These are phyloP conservation scores for Kalanchoe fedtschenkoi DNA, from an alignment of 164 flowering plant genomes.

Conservation along the genomic window DNA sequence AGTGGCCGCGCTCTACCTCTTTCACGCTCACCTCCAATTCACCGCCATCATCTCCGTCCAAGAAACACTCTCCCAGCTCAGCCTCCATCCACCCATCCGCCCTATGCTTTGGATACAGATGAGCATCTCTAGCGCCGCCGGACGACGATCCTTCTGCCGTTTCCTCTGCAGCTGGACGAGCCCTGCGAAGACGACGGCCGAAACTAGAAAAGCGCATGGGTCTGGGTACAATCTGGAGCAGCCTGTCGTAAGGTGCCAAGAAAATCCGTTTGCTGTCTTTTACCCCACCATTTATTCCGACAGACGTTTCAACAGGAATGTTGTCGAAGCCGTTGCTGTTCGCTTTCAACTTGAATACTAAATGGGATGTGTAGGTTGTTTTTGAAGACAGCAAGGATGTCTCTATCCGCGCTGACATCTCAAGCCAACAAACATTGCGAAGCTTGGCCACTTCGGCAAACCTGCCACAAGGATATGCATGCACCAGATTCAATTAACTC, in stretches of 20 bases:
- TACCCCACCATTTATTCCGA: constrained; percentile 12
- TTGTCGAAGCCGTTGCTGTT: constrained; percentile 3
- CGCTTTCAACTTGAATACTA: constrained; percentile 11
- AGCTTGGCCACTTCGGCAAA: constrained; percentile 22
- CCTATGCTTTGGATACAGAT: constrained; percentile 23
- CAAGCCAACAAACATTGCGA: constrained; percentile 19
- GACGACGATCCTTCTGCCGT: neutral
- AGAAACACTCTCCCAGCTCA: constrained; percentile 41
- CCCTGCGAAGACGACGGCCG: neutral
- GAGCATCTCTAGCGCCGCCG: neutral
- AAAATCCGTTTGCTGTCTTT: neutral
- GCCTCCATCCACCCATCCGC: constrained; percentile 53
- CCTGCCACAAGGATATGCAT: constrained; percentile 10
- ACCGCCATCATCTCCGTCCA: constrained; percentile 17
- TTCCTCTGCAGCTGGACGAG: neutral
- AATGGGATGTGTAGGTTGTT: constrained; percentile 18
- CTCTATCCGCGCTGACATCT: constrained; percentile 15
- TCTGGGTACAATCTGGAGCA: neutral
- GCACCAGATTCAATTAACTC: neutral
- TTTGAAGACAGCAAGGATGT: constrained; percentile 12
- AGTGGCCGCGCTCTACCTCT: constrained; percentile 25
- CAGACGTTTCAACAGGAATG: constrained; percentile 13
- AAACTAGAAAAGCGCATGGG: neutral
- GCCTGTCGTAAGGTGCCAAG: constrained; percentile 10
- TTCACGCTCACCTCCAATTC: constrained; percentile 31